phyloP scores from a whole-genome alignment of 2,329 filamentous ascomycete species.

The Sporothrix mexicana region DNA sequence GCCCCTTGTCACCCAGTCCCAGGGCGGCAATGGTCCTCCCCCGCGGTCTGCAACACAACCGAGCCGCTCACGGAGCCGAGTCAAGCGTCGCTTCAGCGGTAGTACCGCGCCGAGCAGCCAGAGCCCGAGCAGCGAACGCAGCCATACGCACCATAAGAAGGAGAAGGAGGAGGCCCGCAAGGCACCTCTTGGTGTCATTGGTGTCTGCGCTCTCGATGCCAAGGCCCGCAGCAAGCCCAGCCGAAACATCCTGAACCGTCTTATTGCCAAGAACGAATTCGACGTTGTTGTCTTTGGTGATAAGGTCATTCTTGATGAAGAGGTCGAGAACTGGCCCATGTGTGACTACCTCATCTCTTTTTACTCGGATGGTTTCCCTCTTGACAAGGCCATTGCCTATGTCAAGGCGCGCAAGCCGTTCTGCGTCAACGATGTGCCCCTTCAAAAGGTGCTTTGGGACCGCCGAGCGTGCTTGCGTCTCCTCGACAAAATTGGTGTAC shows the following conservation, averaged over 20 bases:
- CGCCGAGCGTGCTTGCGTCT: constrained; percentile 86
- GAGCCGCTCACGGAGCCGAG: constrained; percentile 63
- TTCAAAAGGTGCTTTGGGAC: constrained; percentile 98
- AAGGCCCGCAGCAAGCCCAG: constrained; percentile 98
- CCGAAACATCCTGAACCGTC: constrained; percentile 89
- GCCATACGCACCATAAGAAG: constrained; percentile 50
- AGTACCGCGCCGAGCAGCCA: constrained; percentile 83
- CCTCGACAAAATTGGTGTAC: constrained; percentile 86
- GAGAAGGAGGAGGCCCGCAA: constrained; percentile 70
- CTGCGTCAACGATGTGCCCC: constrained; percentile 94
- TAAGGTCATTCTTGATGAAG: constrained; percentile 97
- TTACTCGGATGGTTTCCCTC: constrained; percentile 95
- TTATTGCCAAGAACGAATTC: constrained; percentile 90
- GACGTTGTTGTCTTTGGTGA: constrained; percentile 98
- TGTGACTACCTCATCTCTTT: constrained; percentile 98
- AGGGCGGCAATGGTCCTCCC: constrained; percentile 10
- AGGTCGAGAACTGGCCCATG: constrained; percentile 93
- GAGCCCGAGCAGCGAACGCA: constrained; percentile 75
- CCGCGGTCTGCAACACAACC: constrained; percentile 42
- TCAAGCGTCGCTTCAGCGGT: constrained; percentile 77
- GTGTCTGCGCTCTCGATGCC: constrained; percentile 91
- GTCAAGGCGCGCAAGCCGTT: constrained; percentile 92
- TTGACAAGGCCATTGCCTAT: constrained; percentile 97
- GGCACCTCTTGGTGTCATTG: constrained; percentile 72
- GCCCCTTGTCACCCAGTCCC: constrained; percentile 38